These are phyloP conservation scores for Aleurites moluccanus DNA, from an alignment of 441 rosid genomes.

Conservation along the genomic window DNA sequence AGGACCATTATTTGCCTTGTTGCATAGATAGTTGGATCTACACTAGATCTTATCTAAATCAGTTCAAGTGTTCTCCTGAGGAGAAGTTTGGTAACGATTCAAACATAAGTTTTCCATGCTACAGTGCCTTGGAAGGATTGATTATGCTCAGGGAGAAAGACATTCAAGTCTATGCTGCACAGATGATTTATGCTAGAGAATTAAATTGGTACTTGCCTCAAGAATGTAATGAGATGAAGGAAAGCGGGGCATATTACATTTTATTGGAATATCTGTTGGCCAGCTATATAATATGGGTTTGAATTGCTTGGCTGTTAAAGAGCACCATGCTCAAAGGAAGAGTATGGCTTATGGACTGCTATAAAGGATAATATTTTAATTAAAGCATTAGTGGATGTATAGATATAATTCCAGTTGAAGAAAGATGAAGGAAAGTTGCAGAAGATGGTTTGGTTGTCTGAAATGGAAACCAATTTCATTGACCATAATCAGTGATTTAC, in stretches of 20 bases:
- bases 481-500: neutral
- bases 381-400: neutral
- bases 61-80: neutral
- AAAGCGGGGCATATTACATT: neutral
- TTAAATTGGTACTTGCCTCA: neutral
- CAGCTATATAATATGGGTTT: neutral
- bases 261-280: neutral
- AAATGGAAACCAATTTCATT: constrained; percentile 7
- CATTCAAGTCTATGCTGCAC: neutral
- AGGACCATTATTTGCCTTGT: no score
- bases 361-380: neutral
- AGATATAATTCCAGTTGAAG: neutral
- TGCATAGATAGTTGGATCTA: neutral
- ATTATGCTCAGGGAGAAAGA: neutral
- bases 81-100: neutral
- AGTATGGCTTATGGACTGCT: neutral
- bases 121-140: neutral
- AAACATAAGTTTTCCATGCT: neutral
- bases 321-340: neutral
- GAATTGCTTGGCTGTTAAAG: neutral
- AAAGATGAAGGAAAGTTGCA: constrained; percentile 4
- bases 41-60: neutral
- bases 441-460: neutral
- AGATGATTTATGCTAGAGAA: neutral
- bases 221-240: neutral